Conservation (phyloP, 2,329 filamentous ascomycete genomes). For the Aureobasidium uvarum region DNA sequence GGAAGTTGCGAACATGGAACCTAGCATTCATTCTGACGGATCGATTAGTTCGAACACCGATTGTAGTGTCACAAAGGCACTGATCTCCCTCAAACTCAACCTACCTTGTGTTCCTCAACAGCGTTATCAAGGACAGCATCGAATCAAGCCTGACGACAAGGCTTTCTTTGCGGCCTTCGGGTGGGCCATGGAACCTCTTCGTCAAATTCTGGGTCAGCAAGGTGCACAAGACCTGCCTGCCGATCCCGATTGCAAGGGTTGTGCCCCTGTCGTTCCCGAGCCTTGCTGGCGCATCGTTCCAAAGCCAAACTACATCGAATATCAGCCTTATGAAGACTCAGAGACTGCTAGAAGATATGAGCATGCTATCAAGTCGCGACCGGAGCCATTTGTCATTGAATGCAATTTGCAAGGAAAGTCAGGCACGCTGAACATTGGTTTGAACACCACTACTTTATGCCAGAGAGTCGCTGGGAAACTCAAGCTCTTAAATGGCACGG, state of each 20-base stretch:
- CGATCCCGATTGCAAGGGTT: slow-evolving; percentile 31
- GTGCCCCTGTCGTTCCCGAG: slow-evolving; percentile 38
- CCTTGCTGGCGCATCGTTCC: no score
- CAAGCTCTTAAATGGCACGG: background rate
- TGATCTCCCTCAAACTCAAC: background rate
- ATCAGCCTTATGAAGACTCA: slow-evolving; percentile 49
- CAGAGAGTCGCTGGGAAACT: slow-evolving; percentile 35
- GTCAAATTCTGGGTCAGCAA: background rate
- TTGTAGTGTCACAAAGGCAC: background rate
- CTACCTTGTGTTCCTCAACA: background rate
- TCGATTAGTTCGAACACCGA: background rate
- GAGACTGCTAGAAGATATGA: slow-evolving; percentile 53
- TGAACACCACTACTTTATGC: slow-evolving; percentile 36
- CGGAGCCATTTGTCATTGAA: slow-evolving; percentile 35
- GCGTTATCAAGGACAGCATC: background rate
- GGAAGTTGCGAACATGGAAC: background rate
- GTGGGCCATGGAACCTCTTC: slow-evolving; percentile 34
- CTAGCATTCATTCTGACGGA: background rate
- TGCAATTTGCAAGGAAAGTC: background rate
- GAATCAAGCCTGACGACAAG: slow-evolving; percentile 29
- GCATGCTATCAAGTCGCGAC: slow-evolving; percentile 50
- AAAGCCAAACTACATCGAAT: no score
- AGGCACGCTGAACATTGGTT: slow-evolving; percentile 29
- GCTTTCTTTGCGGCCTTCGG: slow-evolving; percentile 36
- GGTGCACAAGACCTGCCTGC: background rate